Percentiles rank a stretch among this genome's conserved stretches.
Evolutionary conservation across 139 green algal genomes (phyloP).

Genomic region (Chlorella sp.): DNA sequence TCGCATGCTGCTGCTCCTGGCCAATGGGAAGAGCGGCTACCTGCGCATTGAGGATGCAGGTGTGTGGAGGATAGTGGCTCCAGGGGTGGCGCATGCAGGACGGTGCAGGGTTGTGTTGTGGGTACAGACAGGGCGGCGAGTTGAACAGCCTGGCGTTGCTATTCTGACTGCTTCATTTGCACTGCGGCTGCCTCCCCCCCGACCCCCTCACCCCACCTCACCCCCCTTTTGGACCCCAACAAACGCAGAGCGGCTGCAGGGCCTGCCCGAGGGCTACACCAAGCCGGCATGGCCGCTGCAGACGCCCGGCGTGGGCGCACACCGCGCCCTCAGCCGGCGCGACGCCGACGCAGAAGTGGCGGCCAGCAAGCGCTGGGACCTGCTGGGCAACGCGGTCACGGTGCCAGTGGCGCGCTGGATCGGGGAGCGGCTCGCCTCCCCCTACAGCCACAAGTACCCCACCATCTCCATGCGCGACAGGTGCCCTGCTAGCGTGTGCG

Average conservation of each 20-base stretch:
- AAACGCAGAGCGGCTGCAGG: slow-evolving; percentile 55
- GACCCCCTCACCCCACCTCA: too few relatives aligned
- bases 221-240: too few relatives aligned
- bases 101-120: too few relatives aligned
- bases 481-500: too few relatives aligned
- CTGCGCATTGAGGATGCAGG: slow-evolving; percentile 82
- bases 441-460: slow-evolving; percentile 70
- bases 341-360: slow-evolving; percentile 53
- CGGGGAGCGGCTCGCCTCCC: slow-evolving; percentile 64
- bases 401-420: slow-evolving; percentile 81
- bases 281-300: slow-evolving; percentile 61
- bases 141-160: too few relatives aligned
- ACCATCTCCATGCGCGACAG: slow-evolving; percentile 13
- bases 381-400: slow-evolving; percentile 86
- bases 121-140: too few relatives aligned
- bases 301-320: slow-evolving; percentile 20
- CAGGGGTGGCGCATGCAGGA: slow-evolving; percentile 51
- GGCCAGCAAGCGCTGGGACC: slow-evolving; percentile 55
- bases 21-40: slow-evolving; percentile 56
- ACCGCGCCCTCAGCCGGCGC: slow-evolving; percentile 8
- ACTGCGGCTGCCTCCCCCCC: too few relatives aligned
- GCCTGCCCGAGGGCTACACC: slow-evolving; percentile 72
- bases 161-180: too few relatives aligned
- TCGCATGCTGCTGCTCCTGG: slow-evolving; percentile 79
- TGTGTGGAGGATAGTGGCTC: too few relatives aligned